Base-by-base conservation (phyloP, 805 yeast genomes). In the Yarrowia alimentaria region DNA sequence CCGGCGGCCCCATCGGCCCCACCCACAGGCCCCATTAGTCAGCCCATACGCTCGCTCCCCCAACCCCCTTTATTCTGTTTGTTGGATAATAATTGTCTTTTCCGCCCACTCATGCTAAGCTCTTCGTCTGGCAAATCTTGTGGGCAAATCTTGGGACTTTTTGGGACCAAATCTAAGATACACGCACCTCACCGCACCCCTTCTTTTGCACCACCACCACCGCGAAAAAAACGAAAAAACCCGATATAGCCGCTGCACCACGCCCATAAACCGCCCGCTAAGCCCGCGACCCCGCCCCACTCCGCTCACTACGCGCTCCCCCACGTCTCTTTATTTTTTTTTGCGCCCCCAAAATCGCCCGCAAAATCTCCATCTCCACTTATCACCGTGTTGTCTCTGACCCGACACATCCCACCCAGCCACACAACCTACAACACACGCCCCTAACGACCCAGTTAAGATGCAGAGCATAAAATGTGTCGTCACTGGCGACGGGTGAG, bases 381-480 rank as follows among this genome's bases (percentile, higher is more conserved):
- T 12, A 37, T 29, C 29, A 3, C 6, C n/a, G n/a, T n/a, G n/a
- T n/a, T n/a, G n/a, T n/a, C n/a, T n/a, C 20, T 17, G 16, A 18
- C 7, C 26, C 4, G 16, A n/a, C 37, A 7, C 40, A 21, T 21
- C 6, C 29, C 17, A 25, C 31, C 16, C 43, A 25, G 18, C 5
- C 30, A 35, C 42, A n/a, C 17, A 7, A 17, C 31, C n/a, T 18
- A 25, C 42, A 18, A 4, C 33, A 16, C 26, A 24, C 19, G 25
- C 28, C 13, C 25, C 47, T 18, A 9, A 16, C 13, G 17, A 11
- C 11, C 24, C 31, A n/a, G n/a, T n/a, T 10, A 55, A 13, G 34
- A 85, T 86, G 94, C 83, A 88, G 73, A 80, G 88, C 56, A 83
- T 89, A 61, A 89, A 89, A 66, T 87, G 95, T 61, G 96, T 89